Evolutionary conservation across 345 rosid species (phyloP).

Genomic region (Corchorus olitorius): DNA sequence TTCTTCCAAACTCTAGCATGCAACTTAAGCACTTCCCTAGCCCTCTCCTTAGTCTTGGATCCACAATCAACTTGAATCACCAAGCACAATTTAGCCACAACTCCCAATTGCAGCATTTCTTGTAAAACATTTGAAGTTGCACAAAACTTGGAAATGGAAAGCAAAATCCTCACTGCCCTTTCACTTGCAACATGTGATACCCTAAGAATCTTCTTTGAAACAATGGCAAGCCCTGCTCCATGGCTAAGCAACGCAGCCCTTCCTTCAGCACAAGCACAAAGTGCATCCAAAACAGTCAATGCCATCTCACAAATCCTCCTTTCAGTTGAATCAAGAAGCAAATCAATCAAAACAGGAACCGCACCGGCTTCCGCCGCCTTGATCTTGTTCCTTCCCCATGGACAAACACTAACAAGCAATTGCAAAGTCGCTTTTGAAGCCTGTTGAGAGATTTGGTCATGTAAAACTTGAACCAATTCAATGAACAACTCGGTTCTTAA

Average conservation of each 20-base stretch:
- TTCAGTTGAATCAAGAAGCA: slow-evolving; percentile 64
- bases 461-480: slow-evolving; percentile 52
- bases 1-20: slow-evolving; percentile 70
- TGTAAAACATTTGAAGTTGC: slow-evolving; percentile 47
- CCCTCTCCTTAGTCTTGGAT: slow-evolving; percentile 54
- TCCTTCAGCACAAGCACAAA: slow-evolving; percentile 80
- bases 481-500: slow-evolving; percentile 40
- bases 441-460: slow-evolving; percentile 55
- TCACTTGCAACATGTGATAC: slow-evolving; percentile 63
- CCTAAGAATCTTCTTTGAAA: slow-evolving; percentile 76
- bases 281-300: slow-evolving; percentile 49
- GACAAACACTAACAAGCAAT: slow-evolving; percentile 45
- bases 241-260: slow-evolving; percentile 67
- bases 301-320: slow-evolving; percentile 51
- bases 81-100: slow-evolving; percentile 65
- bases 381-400: slow-evolving; percentile 74
- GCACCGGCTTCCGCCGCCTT: slow-evolving; percentile 65
- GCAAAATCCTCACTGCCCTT: slow-evolving; percentile 63
- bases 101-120: slow-evolving; percentile 80
- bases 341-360: slow-evolving; percentile 53
- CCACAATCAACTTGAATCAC: slow-evolving; percentile 59
- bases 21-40: slow-evolving; percentile 60
- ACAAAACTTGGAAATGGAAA: slow-evolving; percentile 60
- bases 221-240: slow-evolving; percentile 68
- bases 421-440: slow-evolving; percentile 65